Evolutionary conservation across 1,284 basidiomycete genomes (phyloP), one percentile per base, ranked within the genome.

Genomic region (Marasmius tenuissimus): DNA sequence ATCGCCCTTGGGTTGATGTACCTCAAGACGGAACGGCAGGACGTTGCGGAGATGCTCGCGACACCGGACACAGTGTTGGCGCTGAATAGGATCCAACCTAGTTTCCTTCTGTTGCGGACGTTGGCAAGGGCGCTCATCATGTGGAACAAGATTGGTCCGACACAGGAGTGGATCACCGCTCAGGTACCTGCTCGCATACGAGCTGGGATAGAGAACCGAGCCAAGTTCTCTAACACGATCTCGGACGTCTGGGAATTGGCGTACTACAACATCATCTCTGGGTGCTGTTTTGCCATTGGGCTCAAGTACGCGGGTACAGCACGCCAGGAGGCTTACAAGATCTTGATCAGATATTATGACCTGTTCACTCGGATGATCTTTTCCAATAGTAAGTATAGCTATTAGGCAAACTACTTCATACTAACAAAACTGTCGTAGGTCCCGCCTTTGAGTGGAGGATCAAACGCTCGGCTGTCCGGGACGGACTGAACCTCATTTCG

Each of bases 261-360:
- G 0, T 93, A 95, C 73, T 92, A 92, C 75, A 92, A 95, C 71
- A 91, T 97, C 65, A 76, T 96, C 34, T 87, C 96, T 1, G 97
- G 94, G 1, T 92, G 91, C 47, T 96, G 94, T 75, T 95, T 99
- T 65, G 94, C 89, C 0, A 84, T 99, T 38, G 95, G 91, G 7
- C 78, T 99, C 65, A 98, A 97, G 73, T 97, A 88, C 70, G 97
- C 97, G 0, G 96, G 97, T 8, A 96, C 93, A 0, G 94, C 94
- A 0, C 82, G 90, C 34, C 91, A 94, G 62, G 87, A 93, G 67
- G 96, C 96, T 1, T 94, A 97, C 72, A 79, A 84, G 37, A 84
- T 92, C 68, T 83, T 99, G 55, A 87, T 96, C 61, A 81, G 85
- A 57, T 89, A 94, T 73, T 92, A 92, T 67, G 92, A 96, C 68